These are phyloP conservation scores for Candida namnaoensis DNA, from an alignment of 805 yeast species.

Conservation along the genomic window DNA sequence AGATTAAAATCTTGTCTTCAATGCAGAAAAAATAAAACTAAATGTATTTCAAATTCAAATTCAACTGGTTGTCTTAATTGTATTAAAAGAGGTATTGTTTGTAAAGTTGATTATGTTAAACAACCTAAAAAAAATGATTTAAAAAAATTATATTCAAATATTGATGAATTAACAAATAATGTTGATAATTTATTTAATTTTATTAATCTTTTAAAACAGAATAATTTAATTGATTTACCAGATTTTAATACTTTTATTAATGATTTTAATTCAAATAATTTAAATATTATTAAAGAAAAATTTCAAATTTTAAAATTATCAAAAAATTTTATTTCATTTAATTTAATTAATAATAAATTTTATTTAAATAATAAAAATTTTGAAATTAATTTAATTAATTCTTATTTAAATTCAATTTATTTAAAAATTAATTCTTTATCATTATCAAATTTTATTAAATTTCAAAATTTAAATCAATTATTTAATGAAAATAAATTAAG, in stretches of 20 bases:
- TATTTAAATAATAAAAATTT: no score
- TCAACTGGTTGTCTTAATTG: conserved; percentile 52
- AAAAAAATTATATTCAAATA: conserved; percentile 22
- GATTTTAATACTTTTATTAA: background rate
- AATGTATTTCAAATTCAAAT: conserved; percentile 47
- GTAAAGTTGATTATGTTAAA: conserved; percentile 47
- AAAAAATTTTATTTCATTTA: background rate
- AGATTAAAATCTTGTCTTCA: conserved; percentile 51
- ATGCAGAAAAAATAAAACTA: conserved; percentile 60
- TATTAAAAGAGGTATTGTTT: conserved; percentile 37
- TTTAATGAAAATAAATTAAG: background rate
- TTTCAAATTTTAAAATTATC: background rate
- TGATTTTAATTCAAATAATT: background rate
- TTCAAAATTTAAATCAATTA: background rate
- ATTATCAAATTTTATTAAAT: no score
- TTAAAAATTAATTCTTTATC: no score
- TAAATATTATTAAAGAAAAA: no score
- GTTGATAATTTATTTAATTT: no score
- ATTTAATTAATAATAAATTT: no score
- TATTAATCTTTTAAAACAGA: no score
- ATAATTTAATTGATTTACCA: background rate
- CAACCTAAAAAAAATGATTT: conserved; percentile 31
- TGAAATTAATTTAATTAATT: no score
- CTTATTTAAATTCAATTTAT: no score
- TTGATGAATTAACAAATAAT: conserved; percentile 6